These are phyloP conservation scores for Aspergillus jensenii DNA, from an alignment of 2,329 filamentous ascomycete species.

Conservation along the genomic window DNA sequence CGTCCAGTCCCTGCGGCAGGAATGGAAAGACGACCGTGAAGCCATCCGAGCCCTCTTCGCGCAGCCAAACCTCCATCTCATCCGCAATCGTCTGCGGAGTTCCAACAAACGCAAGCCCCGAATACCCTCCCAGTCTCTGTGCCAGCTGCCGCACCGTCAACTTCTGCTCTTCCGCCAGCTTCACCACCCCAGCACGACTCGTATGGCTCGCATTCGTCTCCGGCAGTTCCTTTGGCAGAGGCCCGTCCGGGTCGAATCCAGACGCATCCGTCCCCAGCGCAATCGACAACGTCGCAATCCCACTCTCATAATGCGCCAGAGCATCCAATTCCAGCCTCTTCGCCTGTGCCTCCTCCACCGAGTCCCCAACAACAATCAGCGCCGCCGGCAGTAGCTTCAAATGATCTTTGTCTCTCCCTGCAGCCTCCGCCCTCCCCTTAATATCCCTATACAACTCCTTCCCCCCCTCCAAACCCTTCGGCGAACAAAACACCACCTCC, in stretches of 20 bases:
- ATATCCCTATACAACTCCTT: constrained; percentile 54
- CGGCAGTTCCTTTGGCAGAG: constrained; percentile 50
- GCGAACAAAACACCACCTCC: constrained; percentile 55
- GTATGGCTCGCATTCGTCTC: constrained; percentile 58
- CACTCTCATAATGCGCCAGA: constrained; percentile 55
- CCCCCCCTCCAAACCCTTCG: constrained; percentile 45
- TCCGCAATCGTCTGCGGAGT: constrained; percentile 51
- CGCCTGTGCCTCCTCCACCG: constrained; percentile 48
- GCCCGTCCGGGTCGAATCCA: constrained; percentile 50
- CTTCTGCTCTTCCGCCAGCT: constrained; percentile 46
- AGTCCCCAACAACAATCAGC: constrained; percentile 52
- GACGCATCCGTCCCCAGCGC: constrained; percentile 50
- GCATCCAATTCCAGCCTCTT: constrained; percentile 54
- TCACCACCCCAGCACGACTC: constrained; percentile 45
- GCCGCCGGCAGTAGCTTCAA: constrained; percentile 56
- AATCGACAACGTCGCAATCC: constrained; percentile 54
- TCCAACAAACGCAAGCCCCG: constrained; percentile 53
- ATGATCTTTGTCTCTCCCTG: constrained; percentile 47
- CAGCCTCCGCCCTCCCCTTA: constrained; percentile 48
- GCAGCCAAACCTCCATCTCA: constrained; percentile 51
- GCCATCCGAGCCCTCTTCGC: constrained; percentile 50
- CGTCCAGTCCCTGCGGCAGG: constrained; percentile 52
- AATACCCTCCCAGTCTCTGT: constrained; percentile 51
- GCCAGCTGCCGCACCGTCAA: constrained; percentile 55
- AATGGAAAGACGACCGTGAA: constrained; percentile 55